phyloP scores from a whole-genome alignment of 2,329 filamentous ascomycete genomes.

The Fonsecaea multimorphosa region DNA sequence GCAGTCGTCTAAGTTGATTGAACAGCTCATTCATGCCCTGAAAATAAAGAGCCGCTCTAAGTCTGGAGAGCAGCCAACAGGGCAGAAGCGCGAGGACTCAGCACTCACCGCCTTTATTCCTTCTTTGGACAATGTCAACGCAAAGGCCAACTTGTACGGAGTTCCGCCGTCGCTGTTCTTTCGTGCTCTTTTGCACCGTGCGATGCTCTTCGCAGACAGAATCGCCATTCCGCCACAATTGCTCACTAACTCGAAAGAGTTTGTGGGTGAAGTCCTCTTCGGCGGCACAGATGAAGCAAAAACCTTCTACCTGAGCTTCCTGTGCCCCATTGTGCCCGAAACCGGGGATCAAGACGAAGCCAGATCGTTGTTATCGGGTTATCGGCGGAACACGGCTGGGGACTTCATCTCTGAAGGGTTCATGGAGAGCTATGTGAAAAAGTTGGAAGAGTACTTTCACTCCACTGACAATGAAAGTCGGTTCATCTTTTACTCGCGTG shows the following conservation, averaged over 20 bases:
- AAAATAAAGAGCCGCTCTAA: no score
- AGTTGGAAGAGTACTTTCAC: no score
- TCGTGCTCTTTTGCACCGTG: constrained; percentile 10
- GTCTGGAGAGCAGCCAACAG: no score
- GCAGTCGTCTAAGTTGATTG: no score
- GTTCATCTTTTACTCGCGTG: no score
- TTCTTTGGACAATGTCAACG: constrained; percentile 19
- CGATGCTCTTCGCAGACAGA: constrained; percentile 15
- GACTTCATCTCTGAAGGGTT: no score
- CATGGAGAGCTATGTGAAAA: no score
- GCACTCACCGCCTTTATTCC: constrained; percentile 19
- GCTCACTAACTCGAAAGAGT: constrained; percentile 14
- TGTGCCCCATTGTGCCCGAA: background rate
- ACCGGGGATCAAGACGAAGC: background rate
- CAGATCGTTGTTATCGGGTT: no score
- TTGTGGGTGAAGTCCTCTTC: constrained; percentile 18
- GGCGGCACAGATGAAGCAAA: constrained; percentile 12
- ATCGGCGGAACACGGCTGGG: no score
- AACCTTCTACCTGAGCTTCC: constrained; percentile 4
- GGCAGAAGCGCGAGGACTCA: no score
- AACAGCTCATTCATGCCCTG: no score
- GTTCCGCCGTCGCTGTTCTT: constrained; percentile 10
- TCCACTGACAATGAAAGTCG: no score
- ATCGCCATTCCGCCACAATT: constrained; percentile 6
- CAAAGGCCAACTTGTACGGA: constrained; percentile 14